Base-by-base conservation (phyloP, 1,139 yeast genomes). In the Blastobotrys illinoisensis region DNA sequence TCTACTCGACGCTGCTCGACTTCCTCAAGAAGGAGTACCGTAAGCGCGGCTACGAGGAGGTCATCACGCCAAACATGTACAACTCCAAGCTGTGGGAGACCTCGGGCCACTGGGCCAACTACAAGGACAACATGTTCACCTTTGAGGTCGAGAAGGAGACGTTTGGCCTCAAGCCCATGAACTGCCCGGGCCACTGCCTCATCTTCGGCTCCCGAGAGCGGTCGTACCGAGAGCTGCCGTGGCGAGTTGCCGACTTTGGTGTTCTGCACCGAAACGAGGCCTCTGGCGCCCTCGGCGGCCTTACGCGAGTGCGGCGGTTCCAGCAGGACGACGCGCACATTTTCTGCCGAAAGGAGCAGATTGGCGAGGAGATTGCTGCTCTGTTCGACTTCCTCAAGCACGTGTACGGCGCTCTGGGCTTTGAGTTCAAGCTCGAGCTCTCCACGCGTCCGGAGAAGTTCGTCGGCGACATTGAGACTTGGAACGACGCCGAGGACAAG, bases 321-420 rank as follows among this genome's bases (percentile, higher is more conserved):
- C 99, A 93, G 74, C 99, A 93, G 75, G 99, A 93, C 73, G 99
- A 93, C 74, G 97, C 97, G 47, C 99, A 93, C 70, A 93, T 93
- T 60, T 93, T 93, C 82, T 93, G 98, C 78, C 83, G 89, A 50
- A 82, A 81, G 61, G 93, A 86, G 56, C 98, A 93, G 76, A 88
- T 93, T 62, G 90, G 82, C 63, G 71, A 74, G 40, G 99, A 93
- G 74, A 90, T 93, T 62, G 79, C 81, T 52, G 85, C 83, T 54
- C 84, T 87, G 46, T 85, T 93, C 65, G 88, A 87, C 65, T 85
- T 93, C 74, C 80, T 93, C 70, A 78, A 86, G 67, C 81, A 79
- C 62, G 81, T 89, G 49, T 93, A 93, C 70, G 88, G 89, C 55
- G 80, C 85, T 48, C 89, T 93, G 66, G 97, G 96, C 4, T 86